Base-by-base conservation (phyloP, 805 yeast genomes). In the Starmerella floris region DNA sequence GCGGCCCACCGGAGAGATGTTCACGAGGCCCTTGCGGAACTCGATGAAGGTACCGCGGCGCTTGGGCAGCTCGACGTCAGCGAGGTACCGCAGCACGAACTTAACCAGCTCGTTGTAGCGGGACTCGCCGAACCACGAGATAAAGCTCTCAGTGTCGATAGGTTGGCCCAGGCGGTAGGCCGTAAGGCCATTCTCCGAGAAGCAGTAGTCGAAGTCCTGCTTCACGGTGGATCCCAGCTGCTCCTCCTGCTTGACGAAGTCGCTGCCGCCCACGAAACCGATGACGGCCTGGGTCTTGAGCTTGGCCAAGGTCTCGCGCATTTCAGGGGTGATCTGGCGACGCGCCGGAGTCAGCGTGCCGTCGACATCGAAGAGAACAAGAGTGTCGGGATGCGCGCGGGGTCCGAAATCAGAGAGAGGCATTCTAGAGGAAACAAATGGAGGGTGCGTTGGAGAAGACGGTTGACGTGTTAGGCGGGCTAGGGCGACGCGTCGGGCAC, bases 1-100 rank as follows among this genome's bases (percentile, higher is more conserved):
- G 77, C 99, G 84, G 59, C 99, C 99, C 48, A 91, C 77, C 56
- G 99, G 99, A 15, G 96, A 85, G 51, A 91, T 84, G 68, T 91
- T 91, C 67, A 91, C 83, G 94, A 91, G 87, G 65, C 99, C 99
- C 65, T 91, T 91, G 77, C 99, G 83, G 75, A 91, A 91, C 73
- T 91, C 99, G 55, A 91, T 69, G 67, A 91, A 91, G 47, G 99
- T 91, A 65, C 99, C 99, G 72, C 96, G 84, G 77, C 96, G 84
- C 63, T 81, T 74, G 60, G 99, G 99, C 54, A 91, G 64, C 52
- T 91, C 97, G 43, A 91, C 63, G 35, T 80, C 80, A 42, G 95
- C 63, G 55, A 91, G 72, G 71, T 91, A 87, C 55, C 74, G 75
- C 60, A 91, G 72, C 60, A 84, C 76, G 69, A 84, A 91, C 67